Evolutionary conservation across 148 eudicot genomes (phyloP).

Genomic region (Spergularia marina): DNA sequence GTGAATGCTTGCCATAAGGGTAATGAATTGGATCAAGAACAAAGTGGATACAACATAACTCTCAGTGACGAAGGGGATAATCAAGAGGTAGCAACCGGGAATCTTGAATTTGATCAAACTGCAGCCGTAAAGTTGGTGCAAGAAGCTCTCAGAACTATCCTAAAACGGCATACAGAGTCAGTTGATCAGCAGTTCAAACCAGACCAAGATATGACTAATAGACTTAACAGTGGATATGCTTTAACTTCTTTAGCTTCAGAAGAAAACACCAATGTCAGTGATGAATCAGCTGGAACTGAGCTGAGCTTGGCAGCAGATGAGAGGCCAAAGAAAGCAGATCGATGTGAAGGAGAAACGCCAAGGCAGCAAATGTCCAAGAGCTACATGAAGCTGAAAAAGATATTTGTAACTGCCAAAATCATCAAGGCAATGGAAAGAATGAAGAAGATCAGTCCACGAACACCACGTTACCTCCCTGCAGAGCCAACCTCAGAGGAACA

Average conservation of each 20-base stretch:
- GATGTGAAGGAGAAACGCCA: slow-evolving; percentile 27
- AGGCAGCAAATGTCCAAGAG: slow-evolving; percentile 51
- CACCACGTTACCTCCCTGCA: slow-evolving; percentile 35
- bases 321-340: slow-evolving; percentile 21
- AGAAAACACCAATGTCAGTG: slow-evolving; percentile 14
- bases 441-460: slow-evolving; percentile 52
- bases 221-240: slow-evolving; percentile 3
- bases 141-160: slow-evolving; percentile 38
- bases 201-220: slow-evolving; percentile 6
- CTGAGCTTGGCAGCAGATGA: slow-evolving; percentile 23
- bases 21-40: slow-evolving; percentile 12
- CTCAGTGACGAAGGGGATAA: slow-evolving; percentile 14
- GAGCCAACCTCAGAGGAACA: slow-evolving; percentile 49
- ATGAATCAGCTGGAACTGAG: slow-evolving; percentile 8
- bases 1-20: slow-evolving; percentile 17
- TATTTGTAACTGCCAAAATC: slow-evolving; percentile 66
- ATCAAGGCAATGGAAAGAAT: slow-evolving; percentile 73
- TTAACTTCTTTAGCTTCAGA: slow-evolving; percentile 14
- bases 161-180: slow-evolving; percentile 23
- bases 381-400: slow-evolving; percentile 60
- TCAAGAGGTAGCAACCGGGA: slow-evolving; percentile 12
- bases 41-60: slow-evolving; percentile 12
- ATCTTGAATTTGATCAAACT: slow-evolving; percentile 29
- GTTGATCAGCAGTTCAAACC: slow-evolving; percentile 23
- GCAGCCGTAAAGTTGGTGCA: slow-evolving; percentile 41